Evolutionary conservation across 2,329 filamentous ascomycete species (phyloP).

Genomic region (Huntiella moniliformis): DNA sequence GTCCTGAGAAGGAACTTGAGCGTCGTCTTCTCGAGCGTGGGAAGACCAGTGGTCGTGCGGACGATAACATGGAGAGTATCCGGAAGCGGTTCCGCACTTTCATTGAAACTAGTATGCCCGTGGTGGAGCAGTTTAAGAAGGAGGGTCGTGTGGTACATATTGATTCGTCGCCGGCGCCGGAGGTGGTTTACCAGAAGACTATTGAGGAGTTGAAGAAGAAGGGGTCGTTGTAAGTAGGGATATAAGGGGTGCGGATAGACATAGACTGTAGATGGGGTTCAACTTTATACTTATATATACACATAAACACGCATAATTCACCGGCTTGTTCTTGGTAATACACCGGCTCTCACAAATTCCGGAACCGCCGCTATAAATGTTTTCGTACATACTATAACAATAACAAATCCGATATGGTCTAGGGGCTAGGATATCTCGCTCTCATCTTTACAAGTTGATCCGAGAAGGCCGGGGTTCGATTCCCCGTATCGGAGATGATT

Average conservation of each 20-base stretch:
- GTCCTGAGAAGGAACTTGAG: constrained; percentile 78
- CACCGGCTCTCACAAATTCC: constrained; percentile 2
- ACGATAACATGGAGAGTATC: constrained; percentile 92
- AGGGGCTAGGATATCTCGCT: too few relatives aligned
- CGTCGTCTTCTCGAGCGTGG: constrained; percentile 67
- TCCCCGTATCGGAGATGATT: constrained; percentile 14
- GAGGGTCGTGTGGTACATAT: constrained; percentile 67
- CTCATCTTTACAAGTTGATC: not conserved
- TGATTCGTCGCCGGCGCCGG: constrained; percentile 47
- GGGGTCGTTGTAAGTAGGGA: constrained; percentile 18
- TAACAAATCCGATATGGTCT: too few relatives aligned
- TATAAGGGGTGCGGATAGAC: too few relatives aligned
- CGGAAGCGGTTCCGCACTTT: constrained; percentile 92
- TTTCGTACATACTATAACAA: too few relatives aligned
- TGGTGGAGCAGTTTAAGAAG: constrained; percentile 66
- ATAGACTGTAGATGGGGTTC: too few relatives aligned
- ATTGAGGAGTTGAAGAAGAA: constrained; percentile 29
- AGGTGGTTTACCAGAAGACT: constrained; percentile 39
- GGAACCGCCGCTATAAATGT: too few relatives aligned
- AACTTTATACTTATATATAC: too few relatives aligned
- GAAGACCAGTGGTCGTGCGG: constrained; percentile 75
- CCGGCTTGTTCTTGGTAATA: constrained; percentile 7
- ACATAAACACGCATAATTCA: too few relatives aligned
- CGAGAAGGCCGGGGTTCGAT: constrained; percentile 15
- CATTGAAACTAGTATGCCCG: constrained; percentile 91